Percentiles rank a stretch among this genome's conserved stretches.
These are phyloP conservation scores for Geosmithia morbida DNA, from an alignment of 2,329 filamentous ascomycete genomes.

Conservation along the genomic window DNA sequence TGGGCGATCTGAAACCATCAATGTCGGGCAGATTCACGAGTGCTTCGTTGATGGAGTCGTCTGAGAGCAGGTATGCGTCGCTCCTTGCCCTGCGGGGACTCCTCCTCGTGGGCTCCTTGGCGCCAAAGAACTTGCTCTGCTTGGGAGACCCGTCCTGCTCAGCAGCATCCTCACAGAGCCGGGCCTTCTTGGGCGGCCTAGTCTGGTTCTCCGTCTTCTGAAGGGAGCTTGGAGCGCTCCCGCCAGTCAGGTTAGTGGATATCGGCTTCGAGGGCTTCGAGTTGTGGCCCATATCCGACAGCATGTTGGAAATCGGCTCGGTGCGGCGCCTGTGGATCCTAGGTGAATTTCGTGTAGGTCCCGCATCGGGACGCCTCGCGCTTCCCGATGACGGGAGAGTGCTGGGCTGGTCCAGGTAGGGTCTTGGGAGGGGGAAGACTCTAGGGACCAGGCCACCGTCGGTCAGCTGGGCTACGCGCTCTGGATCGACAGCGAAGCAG, in stretches of 20 bases:
- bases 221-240: constrained; percentile 2
- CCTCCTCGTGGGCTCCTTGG: constrained; percentile 8
- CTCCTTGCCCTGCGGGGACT: constrained; percentile 15
- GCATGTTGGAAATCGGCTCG: constrained; percentile 33
- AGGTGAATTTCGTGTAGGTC: constrained; percentile 15
- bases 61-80: constrained; percentile 33
- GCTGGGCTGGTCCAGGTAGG: constrained; percentile 30
- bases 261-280: constrained; percentile 5
- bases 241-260: constrained; percentile 3
- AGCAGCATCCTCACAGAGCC: constrained; percentile 30
- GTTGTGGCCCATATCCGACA: constrained; percentile 13
- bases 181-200: constrained; percentile 41
- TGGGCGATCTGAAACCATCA: constrained; percentile 28
- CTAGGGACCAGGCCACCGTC: constrained; percentile 34
- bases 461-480: constrained; percentile 31
- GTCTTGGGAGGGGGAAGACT: constrained; percentile 43
- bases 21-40: constrained; percentile 35
- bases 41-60: constrained; percentile 42
- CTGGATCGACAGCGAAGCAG: constrained; percentile 38
- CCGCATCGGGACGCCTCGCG: constrained; percentile 6
- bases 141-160: constrained; percentile 18
- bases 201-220: constrained; percentile 8
- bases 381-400: constrained; percentile 7
- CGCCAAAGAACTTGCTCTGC: constrained; percentile 41
- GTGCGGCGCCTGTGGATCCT: constrained; percentile 33